Conservation (phyloP, 352 stramenopile species). For the Vaucheria bursata region DNA sequence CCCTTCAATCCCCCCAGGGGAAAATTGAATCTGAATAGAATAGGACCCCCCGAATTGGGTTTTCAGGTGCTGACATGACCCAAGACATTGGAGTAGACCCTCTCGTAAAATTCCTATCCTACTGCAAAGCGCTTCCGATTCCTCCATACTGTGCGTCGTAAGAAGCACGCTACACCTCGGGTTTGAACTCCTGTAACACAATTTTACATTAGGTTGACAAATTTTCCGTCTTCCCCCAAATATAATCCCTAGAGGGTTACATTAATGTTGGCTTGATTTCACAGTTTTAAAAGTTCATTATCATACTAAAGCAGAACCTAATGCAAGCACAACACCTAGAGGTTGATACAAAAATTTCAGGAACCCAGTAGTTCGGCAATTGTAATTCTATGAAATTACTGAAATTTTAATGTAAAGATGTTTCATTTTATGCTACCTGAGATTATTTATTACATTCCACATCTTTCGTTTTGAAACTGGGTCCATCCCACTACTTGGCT, state of each 20-base stretch:
- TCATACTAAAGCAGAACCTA: too few species aligned
- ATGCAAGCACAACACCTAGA: too few species aligned
- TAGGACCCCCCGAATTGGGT: slow-evolving; percentile 71
- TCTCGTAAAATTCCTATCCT: slow-evolving; percentile 90
- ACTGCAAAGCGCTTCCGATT: slow-evolving; percentile 60
- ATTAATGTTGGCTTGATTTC: too few species aligned
- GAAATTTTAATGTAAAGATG: too few species aligned
- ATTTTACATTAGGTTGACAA: too few species aligned
- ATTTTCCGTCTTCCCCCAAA: too few species aligned
- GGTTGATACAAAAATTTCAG: too few species aligned
- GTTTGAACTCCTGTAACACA: neutral
- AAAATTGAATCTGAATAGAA: slow-evolving; percentile 53
- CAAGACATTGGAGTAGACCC: slow-evolving; percentile 83
- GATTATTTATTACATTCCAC: neutral
- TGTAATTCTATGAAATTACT: too few species aligned
- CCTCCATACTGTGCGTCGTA: slow-evolving; percentile 96
- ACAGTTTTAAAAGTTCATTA: too few species aligned
- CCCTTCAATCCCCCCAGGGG: neutral
- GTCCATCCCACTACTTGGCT: slow-evolving; percentile 40
- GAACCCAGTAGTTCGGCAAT: too few species aligned
- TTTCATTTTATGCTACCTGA: neutral
- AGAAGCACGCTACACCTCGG: slow-evolving; percentile 68
- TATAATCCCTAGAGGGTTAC: too few species aligned
- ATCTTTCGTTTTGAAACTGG: slow-evolving; percentile 19
- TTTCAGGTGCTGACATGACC: slow-evolving; percentile 78